Percentiles rank a stretch among this genome's conserved stretches.
phyloP scores from a whole-genome alignment of 495 filamentous ascomycete species.

The Talaromyces proteolyticus region DNA sequence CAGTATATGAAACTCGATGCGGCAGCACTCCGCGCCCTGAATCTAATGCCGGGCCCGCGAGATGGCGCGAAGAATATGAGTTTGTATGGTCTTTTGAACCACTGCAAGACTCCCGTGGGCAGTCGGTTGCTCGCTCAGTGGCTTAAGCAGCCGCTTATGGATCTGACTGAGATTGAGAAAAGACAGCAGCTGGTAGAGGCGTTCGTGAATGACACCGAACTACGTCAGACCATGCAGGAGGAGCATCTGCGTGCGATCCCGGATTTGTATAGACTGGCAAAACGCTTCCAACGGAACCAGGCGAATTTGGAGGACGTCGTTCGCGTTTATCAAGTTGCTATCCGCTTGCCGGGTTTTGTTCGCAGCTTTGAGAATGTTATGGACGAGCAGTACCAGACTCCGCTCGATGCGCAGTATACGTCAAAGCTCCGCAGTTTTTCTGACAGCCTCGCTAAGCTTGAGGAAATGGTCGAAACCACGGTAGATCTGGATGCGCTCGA shows the following conservation, averaged over 20 bases:
- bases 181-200: slow-evolving; percentile 93
- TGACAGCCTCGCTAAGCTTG: slow-evolving; percentile 75
- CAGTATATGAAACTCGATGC: slow-evolving; percentile 99
- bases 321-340: slow-evolving; percentile 87
- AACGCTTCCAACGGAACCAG: slow-evolving; percentile 86
- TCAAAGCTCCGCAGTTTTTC: slow-evolving; percentile 70
- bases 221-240: slow-evolving; percentile 96
- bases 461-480: slow-evolving; percentile 98
- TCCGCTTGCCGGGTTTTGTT: slow-evolving; percentile 86
- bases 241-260: slow-evolving; percentile 92
- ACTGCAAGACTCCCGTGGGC: slow-evolving; percentile 94
- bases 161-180: slow-evolving; percentile 79
- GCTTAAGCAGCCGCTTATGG: slow-evolving; percentile 98
- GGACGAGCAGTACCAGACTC: slow-evolving; percentile 88
- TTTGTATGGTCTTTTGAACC: slow-evolving; percentile 87
- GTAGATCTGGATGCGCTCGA: slow-evolving; percentile 94
- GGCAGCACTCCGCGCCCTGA: slow-evolving; percentile 86
- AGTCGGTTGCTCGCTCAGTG: slow-evolving; percentile 90
- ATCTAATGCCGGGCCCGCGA: slow-evolving; percentile 91
- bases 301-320: slow-evolving; percentile 96
- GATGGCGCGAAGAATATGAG: slow-evolving; percentile 98
- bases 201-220: slow-evolving; percentile 87
- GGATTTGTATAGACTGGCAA: slow-evolving; percentile 88
- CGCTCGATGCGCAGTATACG: slow-evolving; percentile 84
- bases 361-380: slow-evolving; percentile 86